Evolutionary conservation across 1,284 basidiomycete species (phyloP), one percentile per base, ranked within the genome.

Genomic region (Ganoderma lingzhi): DNA sequence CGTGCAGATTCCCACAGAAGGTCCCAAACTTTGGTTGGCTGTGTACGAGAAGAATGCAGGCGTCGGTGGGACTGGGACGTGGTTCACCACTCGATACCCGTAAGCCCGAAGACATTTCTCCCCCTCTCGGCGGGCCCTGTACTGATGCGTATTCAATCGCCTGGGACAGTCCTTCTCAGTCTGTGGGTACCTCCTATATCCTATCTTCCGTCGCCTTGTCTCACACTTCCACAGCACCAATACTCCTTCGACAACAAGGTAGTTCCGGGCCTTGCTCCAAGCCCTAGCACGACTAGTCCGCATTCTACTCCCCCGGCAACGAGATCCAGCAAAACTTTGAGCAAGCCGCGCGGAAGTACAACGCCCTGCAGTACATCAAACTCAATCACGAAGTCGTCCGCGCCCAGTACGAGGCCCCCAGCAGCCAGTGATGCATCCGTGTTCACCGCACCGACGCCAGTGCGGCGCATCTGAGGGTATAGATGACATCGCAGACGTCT

Each of bases 11-110:
- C 70, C 80, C 83, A 14, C 88, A 89, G 77, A 80, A 80, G 58
- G 79, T 89, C 80, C 82, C 64, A 89, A 89, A 67, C 71, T 88
- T 19, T 79, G 87, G 37, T 74, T 90, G 6, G 83, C 82, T 0
- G 84, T 90, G 19, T 90, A 88, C 73, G 88, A 90, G 60, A 86
- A 86, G 67, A 84, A 85, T 69, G 79, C 81, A 8, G 86, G 84
- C 1, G 79, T 90, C 30, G 89, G 89, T 23, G 1, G 23, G 23
- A 23, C 23, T n/a, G 89, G 89, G 6, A 85, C 87, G 2, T 90
- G 88, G 88, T 80, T 76, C 68, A 72, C 75, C 42, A 82, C 81
- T 55, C 77, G 69, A 62, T 82, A 83, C 64, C 80, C 82, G 5
- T 63, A 8, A 44, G 66, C 8, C 42, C 77, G 78, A 58, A 63